Evolutionary conservation across 257 asterid species (phyloP).

Genomic region (Solanum chmielewskii): DNA sequence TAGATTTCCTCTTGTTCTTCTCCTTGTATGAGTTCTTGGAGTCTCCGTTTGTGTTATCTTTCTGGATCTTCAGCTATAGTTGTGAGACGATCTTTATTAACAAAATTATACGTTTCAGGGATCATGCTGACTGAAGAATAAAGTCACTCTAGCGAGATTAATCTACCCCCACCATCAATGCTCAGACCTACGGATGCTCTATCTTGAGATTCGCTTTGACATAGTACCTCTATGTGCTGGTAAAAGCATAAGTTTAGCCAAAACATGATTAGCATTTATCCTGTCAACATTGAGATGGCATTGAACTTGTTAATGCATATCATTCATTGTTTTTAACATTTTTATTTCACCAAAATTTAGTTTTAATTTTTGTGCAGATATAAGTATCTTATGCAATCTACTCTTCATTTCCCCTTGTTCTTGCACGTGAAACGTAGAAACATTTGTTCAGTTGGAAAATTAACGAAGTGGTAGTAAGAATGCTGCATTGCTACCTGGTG

Average conservation of each 20-base stretch:
- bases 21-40: neutral
- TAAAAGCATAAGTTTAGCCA: neutral
- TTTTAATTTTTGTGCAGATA: neutral
- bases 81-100: conserved; percentile 49
- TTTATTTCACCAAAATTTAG: neutral
- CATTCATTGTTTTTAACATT: neutral
- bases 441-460: neutral
- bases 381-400: neutral
- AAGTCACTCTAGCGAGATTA: neutral
- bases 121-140: conserved; percentile 43
- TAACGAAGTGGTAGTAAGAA: neutral
- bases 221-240: neutral
- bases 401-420: neutral
- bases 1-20: neutral
- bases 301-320: neutral
- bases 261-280: neutral
- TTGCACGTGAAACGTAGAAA: neutral
- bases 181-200: neutral
- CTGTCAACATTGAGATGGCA: neutral
- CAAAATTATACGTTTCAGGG: conserved; percentile 41
- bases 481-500: neutral
- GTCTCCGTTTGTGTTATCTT: neutral
- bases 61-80: conserved; percentile 28
- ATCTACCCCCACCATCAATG: neutral
- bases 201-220: neutral